Base-by-base conservation (phyloP, 768 basidiomycete genomes). In the Auriculariales sp. region DNA sequence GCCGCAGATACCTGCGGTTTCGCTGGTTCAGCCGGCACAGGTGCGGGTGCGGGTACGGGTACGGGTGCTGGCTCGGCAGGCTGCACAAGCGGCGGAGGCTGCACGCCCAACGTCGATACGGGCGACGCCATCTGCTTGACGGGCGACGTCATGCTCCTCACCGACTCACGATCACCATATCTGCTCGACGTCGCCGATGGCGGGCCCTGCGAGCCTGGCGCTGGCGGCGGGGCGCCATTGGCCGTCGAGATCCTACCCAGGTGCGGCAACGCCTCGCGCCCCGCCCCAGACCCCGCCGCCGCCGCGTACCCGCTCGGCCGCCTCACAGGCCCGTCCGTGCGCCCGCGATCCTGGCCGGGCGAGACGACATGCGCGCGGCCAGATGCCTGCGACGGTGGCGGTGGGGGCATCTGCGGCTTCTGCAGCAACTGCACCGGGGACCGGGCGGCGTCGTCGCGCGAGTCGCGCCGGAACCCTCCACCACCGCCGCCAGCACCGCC, bases 21-120 rank as follows among this genome's bases (percentile, higher is more conserved):
- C 6, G 52, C 48, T 9, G 58, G 36, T 11, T 80, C 66, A 42
- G 79, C 77, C 61, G 84, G 83, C 51, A 75, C 72, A n/a, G 22
- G 39, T 7, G 17, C 39, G 22, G 39, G 17, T 24, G 22, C 39
- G 6, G n/a, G n/a, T n/a, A n/a, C n/a, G n/a, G n/a, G n/a, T n/a
- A n/a, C n/a, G n/a, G n/a, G n/a, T n/a, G n/a, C n/a, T n/a, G n/a
- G n/a, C n/a, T n/a, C n/a, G n/a, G n/a, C n/a, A n/a, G n/a, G n/a
- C n/a, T n/a, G n/a, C n/a, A n/a, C n/a, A n/a, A n/a, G n/a, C n/a
- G n/a, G n/a, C n/a, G n/a, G n/a, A n/a, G n/a, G n/a, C n/a, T n/a
- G n/a, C n/a, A n/a, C n/a, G n/a, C n/a, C n/a, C n/a, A n/a, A n/a
- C n/a, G n/a, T n/a, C n/a, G n/a, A n/a, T n/a, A n/a, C n/a, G n/a